phyloP scores from a whole-genome alignment of 2,329 filamentous ascomycete species.

The Alternaria postmessia region DNA sequence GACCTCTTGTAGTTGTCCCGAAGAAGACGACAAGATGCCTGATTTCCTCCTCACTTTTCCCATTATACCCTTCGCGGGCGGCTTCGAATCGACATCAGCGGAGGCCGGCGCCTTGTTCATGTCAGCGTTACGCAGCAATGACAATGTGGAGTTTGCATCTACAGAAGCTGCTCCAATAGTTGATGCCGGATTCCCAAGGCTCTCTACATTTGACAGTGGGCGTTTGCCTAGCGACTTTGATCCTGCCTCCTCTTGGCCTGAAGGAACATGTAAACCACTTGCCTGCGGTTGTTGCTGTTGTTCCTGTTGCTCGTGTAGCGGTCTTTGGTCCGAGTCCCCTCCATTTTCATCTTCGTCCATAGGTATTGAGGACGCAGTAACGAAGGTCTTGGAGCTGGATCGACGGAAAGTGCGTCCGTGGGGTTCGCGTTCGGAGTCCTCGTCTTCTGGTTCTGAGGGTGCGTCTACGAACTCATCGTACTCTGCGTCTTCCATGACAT shows the following conservation, averaged over 20 bases:
- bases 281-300: constrained; percentile 31
- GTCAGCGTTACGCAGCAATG: constrained; percentile 49
- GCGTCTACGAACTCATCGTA: constrained; percentile 35
- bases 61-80: constrained; percentile 40
- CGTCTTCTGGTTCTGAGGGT: constrained; percentile 43
- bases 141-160: constrained; percentile 49
- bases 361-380: constrained; percentile 41
- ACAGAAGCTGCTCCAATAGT: constrained; percentile 40
- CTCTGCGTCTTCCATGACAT: constrained; percentile 20
- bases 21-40: constrained; percentile 29
- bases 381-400: constrained; percentile 44
- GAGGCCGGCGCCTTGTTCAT: constrained; percentile 36
- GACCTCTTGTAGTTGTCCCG: constrained; percentile 2
- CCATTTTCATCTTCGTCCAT: constrained; percentile 15
- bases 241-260: constrained; percentile 21
- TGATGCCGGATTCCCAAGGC: constrained; percentile 35
- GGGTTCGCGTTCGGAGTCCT: constrained; percentile 26
- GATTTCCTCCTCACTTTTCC: constrained; percentile 39
- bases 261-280: constrained; percentile 44
- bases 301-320: constrained; percentile 22
- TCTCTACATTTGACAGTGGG: constrained; percentile 40
- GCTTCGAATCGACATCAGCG: constrained; percentile 28
- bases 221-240: constrained; percentile 37
- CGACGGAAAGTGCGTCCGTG: constrained; percentile 25
- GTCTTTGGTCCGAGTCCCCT: constrained; percentile 8